phyloP scores from a whole-genome alignment of 163 green algal genomes.

The Scenedesmus sp. region DNA sequence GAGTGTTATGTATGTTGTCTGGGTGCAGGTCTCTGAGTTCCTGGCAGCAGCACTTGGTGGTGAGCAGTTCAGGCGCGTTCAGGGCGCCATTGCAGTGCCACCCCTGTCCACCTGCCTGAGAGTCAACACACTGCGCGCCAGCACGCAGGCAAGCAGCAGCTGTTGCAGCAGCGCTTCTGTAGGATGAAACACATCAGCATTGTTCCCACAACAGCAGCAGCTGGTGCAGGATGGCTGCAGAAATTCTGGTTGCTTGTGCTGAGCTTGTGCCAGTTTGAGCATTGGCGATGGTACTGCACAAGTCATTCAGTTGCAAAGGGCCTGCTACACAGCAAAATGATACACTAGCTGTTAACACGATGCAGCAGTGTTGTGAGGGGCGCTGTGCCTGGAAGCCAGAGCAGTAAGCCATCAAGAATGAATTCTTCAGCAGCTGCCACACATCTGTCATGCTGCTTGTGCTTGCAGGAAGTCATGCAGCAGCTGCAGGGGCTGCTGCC shows the following conservation, averaged over 20 bases:
- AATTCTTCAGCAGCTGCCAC: not conserved
- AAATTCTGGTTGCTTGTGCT: no score
- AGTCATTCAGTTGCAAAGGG: no score
- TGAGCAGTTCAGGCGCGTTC: slow-evolving; percentile 61
- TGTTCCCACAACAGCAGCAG: no score
- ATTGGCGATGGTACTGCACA: no score
- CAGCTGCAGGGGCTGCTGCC: slow-evolving; percentile 36
- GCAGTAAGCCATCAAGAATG: no score
- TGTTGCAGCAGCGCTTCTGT: not conserved
- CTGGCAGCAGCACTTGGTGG: slow-evolving; percentile 66
- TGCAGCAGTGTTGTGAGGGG: no score
- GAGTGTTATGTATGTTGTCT: not conserved
- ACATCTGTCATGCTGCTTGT: not conserved
- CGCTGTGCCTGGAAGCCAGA: no score
- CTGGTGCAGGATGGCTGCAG: no score
- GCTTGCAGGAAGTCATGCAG: slow-evolving; percentile 48
- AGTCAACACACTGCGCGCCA: slow-evolving; percentile 76
- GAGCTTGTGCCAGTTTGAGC: no score
- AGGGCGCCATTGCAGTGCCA: slow-evolving; percentile 63
- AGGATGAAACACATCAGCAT: no score
- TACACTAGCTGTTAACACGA: no score
- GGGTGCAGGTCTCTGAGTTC: slow-evolving; percentile 68
- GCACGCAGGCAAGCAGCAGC: slow-evolving; percentile 51
- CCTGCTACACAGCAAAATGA: no score
- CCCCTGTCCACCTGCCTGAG: slow-evolving; percentile 77